Percentiles rank a stretch among this genome's conserved stretches.
Evolutionary conservation across 2,329 filamentous ascomycete genomes (phyloP).

Genomic region (Cordyceps tenuipes): DNA sequence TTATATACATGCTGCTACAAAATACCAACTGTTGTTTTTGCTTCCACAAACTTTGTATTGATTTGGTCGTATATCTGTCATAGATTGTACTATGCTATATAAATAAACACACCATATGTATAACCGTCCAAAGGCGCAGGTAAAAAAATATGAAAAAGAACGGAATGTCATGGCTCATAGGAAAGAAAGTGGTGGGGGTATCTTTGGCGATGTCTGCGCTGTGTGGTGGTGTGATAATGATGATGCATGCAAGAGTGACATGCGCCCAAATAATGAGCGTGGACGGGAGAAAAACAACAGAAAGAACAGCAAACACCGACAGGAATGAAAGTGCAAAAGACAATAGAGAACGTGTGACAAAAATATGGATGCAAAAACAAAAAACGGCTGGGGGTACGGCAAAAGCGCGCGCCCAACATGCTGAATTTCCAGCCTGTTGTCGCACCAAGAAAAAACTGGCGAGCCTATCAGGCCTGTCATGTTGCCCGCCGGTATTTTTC

Average conservation of each 20-base stretch:
- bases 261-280: not conserved
- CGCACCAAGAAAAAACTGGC: not conserved
- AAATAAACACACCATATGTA: not conserved
- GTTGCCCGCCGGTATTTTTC: not conserved
- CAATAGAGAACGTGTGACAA: too few relatives aligned
- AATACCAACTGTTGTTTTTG: too few relatives aligned
- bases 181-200: slow-evolving; percentile 3
- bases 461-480: not conserved
- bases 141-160: not conserved
- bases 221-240: not conserved
- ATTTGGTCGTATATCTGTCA: not conserved
- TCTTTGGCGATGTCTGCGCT: slow-evolving; percentile 3
- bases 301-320: too few relatives aligned
- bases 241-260: not conserved
- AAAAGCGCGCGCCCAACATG: not conserved
- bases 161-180: slow-evolving; percentile 4
- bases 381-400: not conserved
- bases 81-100: not conserved
- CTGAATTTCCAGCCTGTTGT: not conserved
- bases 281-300: not conserved
- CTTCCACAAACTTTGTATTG: not conserved
- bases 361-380: not conserved
- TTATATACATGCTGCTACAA: too few relatives aligned
- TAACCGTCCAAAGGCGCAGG: too few relatives aligned
- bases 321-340: too few relatives aligned